Percentiles rank a stretch among this genome's conserved stretches.
Evolutionary conservation across 768 basidiomycete species (phyloP).

Genomic region (Tulasnella sp.): DNA sequence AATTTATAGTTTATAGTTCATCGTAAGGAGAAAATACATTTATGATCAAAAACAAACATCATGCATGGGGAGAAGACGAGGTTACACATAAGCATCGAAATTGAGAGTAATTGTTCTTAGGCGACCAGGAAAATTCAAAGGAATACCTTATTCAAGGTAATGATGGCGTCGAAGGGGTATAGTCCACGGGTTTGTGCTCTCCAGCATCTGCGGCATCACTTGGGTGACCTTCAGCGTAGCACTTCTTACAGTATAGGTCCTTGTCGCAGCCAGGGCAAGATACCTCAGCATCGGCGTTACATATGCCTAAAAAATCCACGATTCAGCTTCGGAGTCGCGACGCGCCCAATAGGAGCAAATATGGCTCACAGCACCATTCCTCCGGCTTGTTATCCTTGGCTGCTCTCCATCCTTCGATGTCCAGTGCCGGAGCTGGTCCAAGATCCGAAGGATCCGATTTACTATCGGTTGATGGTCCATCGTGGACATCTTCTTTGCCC

Average conservation of each 20-base stretch:
- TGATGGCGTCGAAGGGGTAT: slow-evolving; percentile 4
- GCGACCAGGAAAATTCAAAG: neutral
- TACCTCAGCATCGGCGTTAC: slow-evolving; percentile 17
- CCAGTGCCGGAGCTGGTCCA: slow-evolving; percentile 16
- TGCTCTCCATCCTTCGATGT: slow-evolving; percentile 26
- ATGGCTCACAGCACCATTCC: slow-evolving; percentile 22
- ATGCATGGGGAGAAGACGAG: slow-evolving; percentile 1
- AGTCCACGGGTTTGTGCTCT: slow-evolving; percentile 24
- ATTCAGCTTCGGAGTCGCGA: neutral
- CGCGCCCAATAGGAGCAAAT: neutral
- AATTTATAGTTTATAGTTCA: slow-evolving; percentile 10
- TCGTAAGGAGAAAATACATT: slow-evolving; percentile 5
- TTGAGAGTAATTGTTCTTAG: neutral
- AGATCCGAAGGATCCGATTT: slow-evolving; percentile 10
- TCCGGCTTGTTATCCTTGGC: slow-evolving; percentile 26
- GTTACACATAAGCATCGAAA: neutral
- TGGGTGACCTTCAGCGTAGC: slow-evolving; percentile 15
- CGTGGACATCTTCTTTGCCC: neutral
- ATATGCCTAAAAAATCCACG: slow-evolving; percentile 12
- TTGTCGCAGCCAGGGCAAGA: slow-evolving; percentile 20
- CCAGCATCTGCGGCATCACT: neutral
- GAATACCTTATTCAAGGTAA: neutral
- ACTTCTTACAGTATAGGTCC: slow-evolving; percentile 22
- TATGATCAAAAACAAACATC: neutral
- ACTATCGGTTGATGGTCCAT: slow-evolving; percentile 1